Conservation (phyloP, 1,139 yeast genomes). For the Magnusiomyces ingens region DNA sequence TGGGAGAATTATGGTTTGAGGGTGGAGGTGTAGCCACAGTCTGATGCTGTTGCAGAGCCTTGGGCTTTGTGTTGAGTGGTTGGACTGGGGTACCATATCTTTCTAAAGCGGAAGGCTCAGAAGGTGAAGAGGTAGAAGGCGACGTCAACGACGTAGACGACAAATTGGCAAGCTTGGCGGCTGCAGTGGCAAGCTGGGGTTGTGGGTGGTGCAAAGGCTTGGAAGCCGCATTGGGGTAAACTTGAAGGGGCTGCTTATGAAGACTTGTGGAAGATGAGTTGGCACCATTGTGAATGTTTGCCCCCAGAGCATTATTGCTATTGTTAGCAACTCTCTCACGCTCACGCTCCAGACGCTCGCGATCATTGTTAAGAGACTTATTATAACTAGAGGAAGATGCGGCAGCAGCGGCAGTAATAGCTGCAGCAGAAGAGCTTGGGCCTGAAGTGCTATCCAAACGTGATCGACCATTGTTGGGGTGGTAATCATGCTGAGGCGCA, state of each 20-base stretch:
- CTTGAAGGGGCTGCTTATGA: conserved; percentile 1
- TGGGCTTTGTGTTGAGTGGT: conserved; percentile 18
- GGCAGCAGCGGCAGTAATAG: conserved; percentile 6
- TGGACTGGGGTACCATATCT: conserved; percentile 16
- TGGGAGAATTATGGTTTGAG: conserved; percentile 9
- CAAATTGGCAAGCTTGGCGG: not conserved
- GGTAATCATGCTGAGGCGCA: not conserved
- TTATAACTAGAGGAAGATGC: not conserved
- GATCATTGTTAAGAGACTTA: not conserved
- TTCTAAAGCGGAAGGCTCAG: conserved; percentile 5
- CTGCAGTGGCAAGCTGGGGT: not conserved
- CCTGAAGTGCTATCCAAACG: conserved; percentile 4
- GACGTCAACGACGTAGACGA: not conserved
- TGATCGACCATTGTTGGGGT: not conserved
- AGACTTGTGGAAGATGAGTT: not conserved
- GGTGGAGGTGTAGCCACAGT: conserved; percentile 7
- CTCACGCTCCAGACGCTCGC: not conserved
- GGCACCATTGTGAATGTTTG: not conserved
- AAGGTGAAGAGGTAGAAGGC: not conserved
- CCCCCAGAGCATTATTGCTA: not conserved
- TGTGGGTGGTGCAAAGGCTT: not conserved
- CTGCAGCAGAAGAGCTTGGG: conserved; percentile 3
- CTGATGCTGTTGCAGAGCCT: conserved; percentile 4
- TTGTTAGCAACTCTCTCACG: not conserved
- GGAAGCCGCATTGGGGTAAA: not conserved